Percentiles rank a stretch among this genome's conserved stretches.
These are phyloP conservation scores for Melocanna baccifera DNA, from an alignment of 176 grass and related monocot genomes.

Conservation along the genomic window DNA sequence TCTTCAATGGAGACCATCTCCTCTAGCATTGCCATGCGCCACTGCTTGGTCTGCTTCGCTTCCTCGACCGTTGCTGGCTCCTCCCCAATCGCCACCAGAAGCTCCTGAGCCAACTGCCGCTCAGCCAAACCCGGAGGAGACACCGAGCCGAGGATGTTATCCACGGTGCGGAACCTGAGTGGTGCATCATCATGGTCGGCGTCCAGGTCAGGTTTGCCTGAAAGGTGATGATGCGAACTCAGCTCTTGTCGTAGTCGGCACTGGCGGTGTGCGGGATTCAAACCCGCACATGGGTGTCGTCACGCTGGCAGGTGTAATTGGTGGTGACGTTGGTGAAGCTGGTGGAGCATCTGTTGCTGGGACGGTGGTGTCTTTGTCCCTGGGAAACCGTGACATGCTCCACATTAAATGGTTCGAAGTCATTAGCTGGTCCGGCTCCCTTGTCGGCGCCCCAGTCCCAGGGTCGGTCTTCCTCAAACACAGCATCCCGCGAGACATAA, in stretches of 20 bases:
- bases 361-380: no score
- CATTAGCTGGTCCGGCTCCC: rapidly evolving
- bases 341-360: no score
- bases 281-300: neutral
- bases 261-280: neutral
- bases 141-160: rapidly evolving
- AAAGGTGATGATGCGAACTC: neutral
- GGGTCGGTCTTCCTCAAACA: rapidly evolving
- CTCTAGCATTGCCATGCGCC: neutral
- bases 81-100: neutral
- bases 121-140: neutral
- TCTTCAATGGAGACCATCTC: no score
- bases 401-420: neutral
- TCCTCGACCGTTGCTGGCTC: neutral
- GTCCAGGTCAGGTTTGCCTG: rapidly evolving
- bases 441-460: neutral
- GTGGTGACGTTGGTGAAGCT: rapidly evolving
- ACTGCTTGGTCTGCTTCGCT: neutral
- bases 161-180: rapidly evolving
- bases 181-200: neutral
- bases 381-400: no score
- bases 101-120: neutral
- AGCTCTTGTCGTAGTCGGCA: rapidly evolving
- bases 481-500: rapidly evolving
- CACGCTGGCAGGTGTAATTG: rapidly evolving